Evolutionary conservation across 257 asterid species (phyloP).

Genomic region (Voacanga thouarsii): DNA sequence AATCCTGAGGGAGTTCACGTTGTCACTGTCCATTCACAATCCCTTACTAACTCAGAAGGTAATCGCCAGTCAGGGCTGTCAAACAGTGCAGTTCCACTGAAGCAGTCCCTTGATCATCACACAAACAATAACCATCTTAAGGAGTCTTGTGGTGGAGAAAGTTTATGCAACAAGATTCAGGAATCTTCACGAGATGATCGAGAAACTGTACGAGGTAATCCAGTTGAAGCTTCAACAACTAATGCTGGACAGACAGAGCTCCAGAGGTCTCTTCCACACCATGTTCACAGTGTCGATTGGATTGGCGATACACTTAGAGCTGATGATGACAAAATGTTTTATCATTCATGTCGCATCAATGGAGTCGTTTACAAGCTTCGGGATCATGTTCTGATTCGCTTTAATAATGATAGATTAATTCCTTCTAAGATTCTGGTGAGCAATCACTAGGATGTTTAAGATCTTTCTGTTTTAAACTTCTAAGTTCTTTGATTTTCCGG

Average conservation of each 20-base stretch:
- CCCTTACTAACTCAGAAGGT: slow-evolving; percentile 21
- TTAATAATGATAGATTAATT: slow-evolving; percentile 45
- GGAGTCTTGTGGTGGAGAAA: slow-evolving; percentile 33
- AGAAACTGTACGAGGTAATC: slow-evolving; percentile 34
- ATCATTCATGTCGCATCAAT: slow-evolving; percentile 61
- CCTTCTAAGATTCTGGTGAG: slow-evolving; percentile 89
- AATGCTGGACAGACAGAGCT: slow-evolving; percentile 32
- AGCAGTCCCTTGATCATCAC: slow-evolving; percentile 37
- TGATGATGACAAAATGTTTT: slow-evolving; percentile 56
- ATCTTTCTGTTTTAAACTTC: neutral
- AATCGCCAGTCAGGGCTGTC: slow-evolving; percentile 14
- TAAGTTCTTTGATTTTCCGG: neutral
- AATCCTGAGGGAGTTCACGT: slow-evolving; percentile 22
- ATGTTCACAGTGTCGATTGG: slow-evolving; percentile 58
- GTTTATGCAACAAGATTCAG: slow-evolving; percentile 19
- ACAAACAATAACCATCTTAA: slow-evolving; percentile 19
- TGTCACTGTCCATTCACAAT: slow-evolving; percentile 34
- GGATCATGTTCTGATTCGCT: slow-evolving; percentile 65
- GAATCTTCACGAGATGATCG: slow-evolving; percentile 28
- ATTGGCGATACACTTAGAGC: slow-evolving; percentile 55
- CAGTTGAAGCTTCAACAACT: slow-evolving; percentile 37
- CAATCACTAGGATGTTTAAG: slow-evolving; percentile 21
- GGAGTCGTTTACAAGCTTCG: slow-evolving; percentile 52
- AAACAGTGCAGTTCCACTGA: slow-evolving; percentile 30
- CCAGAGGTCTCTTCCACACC: slow-evolving; percentile 34